Evolutionary conservation across 805 yeast genomes (phyloP).

Genomic region (Saturnispora diversa): DNA sequence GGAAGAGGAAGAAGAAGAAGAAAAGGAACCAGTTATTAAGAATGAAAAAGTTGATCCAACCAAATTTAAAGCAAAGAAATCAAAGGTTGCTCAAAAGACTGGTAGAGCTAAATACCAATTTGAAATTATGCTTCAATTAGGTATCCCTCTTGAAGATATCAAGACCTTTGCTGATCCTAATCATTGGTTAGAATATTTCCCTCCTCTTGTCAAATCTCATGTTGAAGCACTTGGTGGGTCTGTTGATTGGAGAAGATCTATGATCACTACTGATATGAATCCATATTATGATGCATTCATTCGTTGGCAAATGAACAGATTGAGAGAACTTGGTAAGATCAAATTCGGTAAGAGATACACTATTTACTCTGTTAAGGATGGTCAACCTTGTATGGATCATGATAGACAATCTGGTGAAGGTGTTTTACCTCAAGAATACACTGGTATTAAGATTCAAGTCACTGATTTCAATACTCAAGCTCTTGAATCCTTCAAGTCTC

Average conservation of each 20-base stretch:
- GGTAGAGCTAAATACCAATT: constrained; percentile 93
- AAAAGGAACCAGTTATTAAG: constrained; percentile 21
- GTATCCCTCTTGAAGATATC: constrained; percentile 77
- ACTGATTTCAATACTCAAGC: constrained; percentile 52
- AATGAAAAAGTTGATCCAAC: constrained; percentile 56
- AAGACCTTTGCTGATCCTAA: constrained; percentile 84
- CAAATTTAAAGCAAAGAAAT: constrained; percentile 85
- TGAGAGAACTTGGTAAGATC: constrained; percentile 80
- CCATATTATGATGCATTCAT: constrained; percentile 92
- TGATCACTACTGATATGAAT: constrained; percentile 90
- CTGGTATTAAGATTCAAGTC: constrained; percentile 80
- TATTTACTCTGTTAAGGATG: constrained; percentile 94
- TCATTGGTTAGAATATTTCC: constrained; percentile 88
- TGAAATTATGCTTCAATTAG: constrained; percentile 93
- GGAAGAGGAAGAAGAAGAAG: constrained; percentile 39
- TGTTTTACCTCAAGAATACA: constrained; percentile 92
- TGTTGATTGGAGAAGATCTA: constrained; percentile 96
- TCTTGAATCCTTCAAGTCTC: constrained; percentile 43
- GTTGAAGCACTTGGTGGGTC: constrained; percentile 81
- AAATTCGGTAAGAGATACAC: constrained; percentile 98
- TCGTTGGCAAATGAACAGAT: constrained; percentile 91
- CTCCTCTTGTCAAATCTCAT: constrained; percentile 77
- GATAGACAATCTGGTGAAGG: constrained; percentile 97
- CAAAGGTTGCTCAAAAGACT: constrained; percentile 88
- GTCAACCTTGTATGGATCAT: constrained; percentile 99